Conservation (phyloP, 345 rosid genomes). For the Moricandia arvensis region DNA sequence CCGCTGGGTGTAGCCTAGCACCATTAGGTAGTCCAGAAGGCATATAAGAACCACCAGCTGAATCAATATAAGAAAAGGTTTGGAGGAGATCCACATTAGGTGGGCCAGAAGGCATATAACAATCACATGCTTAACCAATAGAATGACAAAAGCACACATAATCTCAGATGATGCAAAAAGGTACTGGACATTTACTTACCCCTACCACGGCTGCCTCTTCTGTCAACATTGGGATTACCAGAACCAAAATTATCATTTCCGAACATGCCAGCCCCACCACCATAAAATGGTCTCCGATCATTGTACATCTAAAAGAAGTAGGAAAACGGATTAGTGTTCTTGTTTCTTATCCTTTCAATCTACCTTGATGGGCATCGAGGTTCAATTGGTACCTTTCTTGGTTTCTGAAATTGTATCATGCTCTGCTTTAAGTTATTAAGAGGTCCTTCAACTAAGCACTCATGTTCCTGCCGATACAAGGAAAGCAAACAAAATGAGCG, state of each 20-base stretch:
- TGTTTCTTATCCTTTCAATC: background rate
- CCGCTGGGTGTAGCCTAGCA: constrained; percentile 82
- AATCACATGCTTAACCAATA: constrained; percentile 47
- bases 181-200: constrained; percentile 44
- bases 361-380: background rate
- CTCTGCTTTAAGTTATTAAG: constrained; percentile 96
- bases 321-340: background rate
- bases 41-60: constrained; percentile 64
- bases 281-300: constrained; percentile 80
- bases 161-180: background rate
- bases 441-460: constrained; percentile 99
- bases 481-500: background rate
- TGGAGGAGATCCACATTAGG: background rate
- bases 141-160: background rate
- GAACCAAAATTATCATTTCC: constrained; percentile 48
- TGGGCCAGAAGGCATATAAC: constrained; percentile 27
- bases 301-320: constrained; percentile 67
- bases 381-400: constrained; percentile 69
- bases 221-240: constrained; percentile 54
- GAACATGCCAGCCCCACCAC: constrained; percentile 76
- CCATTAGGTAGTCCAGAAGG: constrained; percentile 85
- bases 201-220: constrained; percentile 78
- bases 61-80: background rate
- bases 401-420: constrained; percentile 98
- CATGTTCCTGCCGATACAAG: constrained; percentile 64